Conservation (phyloP, 106 monocot genomes). For the Acorus calamus region DNA sequence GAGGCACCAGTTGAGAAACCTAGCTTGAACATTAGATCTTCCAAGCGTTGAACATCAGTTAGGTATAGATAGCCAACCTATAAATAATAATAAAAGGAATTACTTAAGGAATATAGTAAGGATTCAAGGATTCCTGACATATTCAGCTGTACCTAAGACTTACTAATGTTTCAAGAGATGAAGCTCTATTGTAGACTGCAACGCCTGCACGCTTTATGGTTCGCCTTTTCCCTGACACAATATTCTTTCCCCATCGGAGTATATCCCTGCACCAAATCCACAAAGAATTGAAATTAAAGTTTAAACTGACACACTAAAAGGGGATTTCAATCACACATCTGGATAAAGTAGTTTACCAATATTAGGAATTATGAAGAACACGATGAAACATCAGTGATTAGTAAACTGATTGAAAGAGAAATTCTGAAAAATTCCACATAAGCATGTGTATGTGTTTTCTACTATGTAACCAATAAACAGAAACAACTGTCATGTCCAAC, state of each 20-base stretch:
- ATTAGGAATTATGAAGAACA: too few species aligned
- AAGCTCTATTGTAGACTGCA: slow-evolving; percentile 79
- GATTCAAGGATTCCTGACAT: too few species aligned
- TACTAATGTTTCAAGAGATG: slow-evolving; percentile 89
- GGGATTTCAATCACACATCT: too few species aligned
- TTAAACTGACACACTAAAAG: not conserved
- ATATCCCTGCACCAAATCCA: slow-evolving; percentile 43
- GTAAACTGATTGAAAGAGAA: too few species aligned
- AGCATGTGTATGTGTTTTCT: too few species aligned
- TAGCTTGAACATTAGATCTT: slow-evolving; percentile 68
- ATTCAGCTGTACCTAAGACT: not conserved
- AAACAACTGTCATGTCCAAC: too few species aligned
- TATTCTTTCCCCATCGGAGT: slow-evolving; percentile 91
- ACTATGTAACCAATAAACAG: too few species aligned
- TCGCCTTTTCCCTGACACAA: slow-evolving; percentile 57
- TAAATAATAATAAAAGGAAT: not conserved
- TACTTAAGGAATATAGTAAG: not conserved
- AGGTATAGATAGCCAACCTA: slow-evolving; percentile 94
- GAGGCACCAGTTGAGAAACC: slow-evolving; percentile 78
- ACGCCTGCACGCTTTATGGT: slow-evolving; percentile 78
- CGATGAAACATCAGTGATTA: too few species aligned
- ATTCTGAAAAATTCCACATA: too few species aligned
- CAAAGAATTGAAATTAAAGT: too few species aligned
- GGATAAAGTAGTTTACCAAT: too few species aligned
- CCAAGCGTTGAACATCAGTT: slow-evolving; percentile 73